Base-by-base conservation (phyloP, 352 stramenopile species). In the Phytophthora tentaculata region DNA sequence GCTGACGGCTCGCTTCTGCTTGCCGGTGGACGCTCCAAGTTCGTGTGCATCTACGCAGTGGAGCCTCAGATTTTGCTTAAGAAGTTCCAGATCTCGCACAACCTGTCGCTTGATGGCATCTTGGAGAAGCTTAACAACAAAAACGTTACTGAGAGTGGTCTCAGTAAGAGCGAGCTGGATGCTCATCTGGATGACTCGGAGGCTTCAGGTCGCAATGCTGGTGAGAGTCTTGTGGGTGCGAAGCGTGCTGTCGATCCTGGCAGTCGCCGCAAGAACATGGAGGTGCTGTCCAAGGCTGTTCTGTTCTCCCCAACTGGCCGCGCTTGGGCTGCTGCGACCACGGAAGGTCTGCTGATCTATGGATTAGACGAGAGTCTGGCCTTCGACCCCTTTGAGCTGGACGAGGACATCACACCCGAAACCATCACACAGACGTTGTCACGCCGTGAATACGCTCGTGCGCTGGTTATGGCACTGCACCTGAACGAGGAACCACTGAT, bases 31-130 rank as follows among this genome's bases (percentile, higher is more conserved):
- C 96, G 97, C 55, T 98, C 92, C 54, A 99, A 99, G 77, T 99
- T 98, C 73, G 95, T 99, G 56, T 99, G 98, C 72, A 99, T 99
- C 66, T 99, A 99, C 85, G 94, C 98, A 72, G 91, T 97, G 39
- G 96, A 87, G 22, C 84, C 89, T 69, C 89, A 92, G 56, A 96
- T 99, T 26, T 78, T 99, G 56, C 80, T 99, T 49, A 99, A 99
- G 69, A 99, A 99, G 75, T 99, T 99, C 75, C 97, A 99, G 84
- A 88, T 99, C 44, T 99, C 94, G 28, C 98, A 99, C 83, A 99
- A 99, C 80, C 78, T 97, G 47, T 97, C 89, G 29, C 74, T 97
- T 1, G 97, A 99, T 68, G 98, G 97, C 37, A 94, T 99, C 39
- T 73, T 99, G 59, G 97, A 99, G 76, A 87, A 98, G 73, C 91